phyloP scores from a whole-genome alignment of 83 land plant species.

The Larix sibirica region DNA sequence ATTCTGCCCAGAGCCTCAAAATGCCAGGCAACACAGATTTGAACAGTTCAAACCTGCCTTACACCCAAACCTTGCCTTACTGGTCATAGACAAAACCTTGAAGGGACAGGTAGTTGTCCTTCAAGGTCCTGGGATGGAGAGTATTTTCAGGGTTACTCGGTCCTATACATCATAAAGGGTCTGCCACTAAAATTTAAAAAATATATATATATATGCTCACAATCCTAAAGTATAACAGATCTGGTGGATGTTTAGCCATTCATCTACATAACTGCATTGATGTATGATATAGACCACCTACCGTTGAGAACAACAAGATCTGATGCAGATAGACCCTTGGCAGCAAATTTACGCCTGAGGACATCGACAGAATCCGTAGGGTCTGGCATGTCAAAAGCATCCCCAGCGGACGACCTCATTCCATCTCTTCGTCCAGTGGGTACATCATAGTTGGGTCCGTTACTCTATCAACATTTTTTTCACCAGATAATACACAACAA shows the following conservation, averaged over 20 bases:
- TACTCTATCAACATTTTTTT: slow-evolving; percentile 2
- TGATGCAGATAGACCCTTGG: slow-evolving; percentile 41
- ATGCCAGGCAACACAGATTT: too few species aligned
- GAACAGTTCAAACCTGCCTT: too few species aligned
- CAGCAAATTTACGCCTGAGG: slow-evolving; percentile 30
- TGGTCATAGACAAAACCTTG: too few species aligned
- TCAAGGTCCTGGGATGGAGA: too few species aligned
- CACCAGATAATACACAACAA: not conserved
- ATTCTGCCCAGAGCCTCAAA: too few species aligned
- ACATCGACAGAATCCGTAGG: slow-evolving; percentile 28
- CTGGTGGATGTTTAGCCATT: not conserved
- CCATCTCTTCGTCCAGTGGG: slow-evolving; percentile 62
- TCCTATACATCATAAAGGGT: too few species aligned
- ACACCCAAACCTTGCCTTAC: too few species aligned
- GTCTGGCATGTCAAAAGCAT: slow-evolving; percentile 35
- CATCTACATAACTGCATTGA: not conserved
- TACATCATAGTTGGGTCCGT: slow-evolving; percentile 42
- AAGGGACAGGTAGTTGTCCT: too few species aligned
- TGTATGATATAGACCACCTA: slow-evolving; percentile 1
- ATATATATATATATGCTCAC: too few species aligned
- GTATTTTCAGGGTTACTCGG: too few species aligned
- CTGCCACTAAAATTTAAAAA: too few species aligned
- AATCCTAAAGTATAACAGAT: not conserved
- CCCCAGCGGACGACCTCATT: slow-evolving; percentile 22
- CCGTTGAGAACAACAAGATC: slow-evolving; percentile 53